Percentiles rank a stretch among this genome's conserved stretches.
Conservation (phyloP, 495 filamentous ascomycete species). For the Podospora anserina region DNA sequence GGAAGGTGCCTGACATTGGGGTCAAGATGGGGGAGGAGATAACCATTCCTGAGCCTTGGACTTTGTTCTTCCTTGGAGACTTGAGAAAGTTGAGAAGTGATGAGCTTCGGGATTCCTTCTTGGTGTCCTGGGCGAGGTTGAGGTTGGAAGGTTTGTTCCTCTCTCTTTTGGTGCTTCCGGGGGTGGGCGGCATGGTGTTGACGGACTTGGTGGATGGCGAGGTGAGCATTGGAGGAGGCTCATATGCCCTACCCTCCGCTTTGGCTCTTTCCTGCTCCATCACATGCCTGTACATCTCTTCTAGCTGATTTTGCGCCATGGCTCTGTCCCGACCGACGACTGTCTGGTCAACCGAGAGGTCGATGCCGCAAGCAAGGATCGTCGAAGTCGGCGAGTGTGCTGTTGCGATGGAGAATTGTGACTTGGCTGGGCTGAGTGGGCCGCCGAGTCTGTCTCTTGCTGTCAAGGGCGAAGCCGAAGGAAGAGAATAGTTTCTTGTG, state of each 20-base stretch:
- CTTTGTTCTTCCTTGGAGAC: slow-evolving; percentile 48
- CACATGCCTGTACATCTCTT: slow-evolving; percentile 85
- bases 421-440: slow-evolving; percentile 44
- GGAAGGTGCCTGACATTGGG: slow-evolving; percentile 52
- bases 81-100: slow-evolving; percentile 52
- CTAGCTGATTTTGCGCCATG: slow-evolving; percentile 74
- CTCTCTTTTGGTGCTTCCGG: slow-evolving; percentile 26
- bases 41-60: slow-evolving; percentile 35
- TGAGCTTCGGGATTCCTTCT: slow-evolving; percentile 46
- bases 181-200: slow-evolving; percentile 24
- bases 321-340: slow-evolving; percentile 69
- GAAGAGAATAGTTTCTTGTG: slow-evolving; percentile 48
- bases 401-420: slow-evolving; percentile 51
- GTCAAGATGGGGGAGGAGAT: slow-evolving; percentile 58
- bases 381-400: slow-evolving; percentile 46
- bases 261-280: slow-evolving; percentile 83
- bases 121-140: slow-evolving; percentile 40
- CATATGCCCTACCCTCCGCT: slow-evolving; percentile 39
- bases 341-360: slow-evolving; percentile 63
- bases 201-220: slow-evolving; percentile 34
- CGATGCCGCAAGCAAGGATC: slow-evolving; percentile 38
- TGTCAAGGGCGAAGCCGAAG: slow-evolving; percentile 23
- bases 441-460: slow-evolving; percentile 26
- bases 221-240: slow-evolving; percentile 28
- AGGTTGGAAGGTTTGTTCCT: slow-evolving; percentile 49